Conservation (phyloP, 805 yeast species). For the Pichia scutulata region DNA sequence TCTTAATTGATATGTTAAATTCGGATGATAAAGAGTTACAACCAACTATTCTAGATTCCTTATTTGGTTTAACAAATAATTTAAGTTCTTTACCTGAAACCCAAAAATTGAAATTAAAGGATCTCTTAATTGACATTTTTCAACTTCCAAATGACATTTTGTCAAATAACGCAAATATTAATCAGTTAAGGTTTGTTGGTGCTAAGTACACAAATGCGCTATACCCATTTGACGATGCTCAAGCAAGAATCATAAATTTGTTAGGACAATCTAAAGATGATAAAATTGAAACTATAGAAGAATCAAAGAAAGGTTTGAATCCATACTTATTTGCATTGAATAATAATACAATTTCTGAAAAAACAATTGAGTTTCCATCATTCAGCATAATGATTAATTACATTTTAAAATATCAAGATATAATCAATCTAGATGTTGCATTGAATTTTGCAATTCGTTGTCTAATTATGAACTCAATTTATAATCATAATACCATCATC, state of each 20-base stretch:
- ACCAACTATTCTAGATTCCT: conserved; percentile 62
- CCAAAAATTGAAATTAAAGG: conserved; percentile 37
- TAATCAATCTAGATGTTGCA: conserved; percentile 28
- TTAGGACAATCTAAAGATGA: conserved; percentile 48
- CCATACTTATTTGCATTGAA: conserved; percentile 42
- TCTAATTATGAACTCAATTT: conserved; percentile 57
- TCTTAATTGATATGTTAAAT: conserved; percentile 61
- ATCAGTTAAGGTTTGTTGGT: conserved; percentile 51
- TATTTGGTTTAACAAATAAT: conserved; percentile 50
- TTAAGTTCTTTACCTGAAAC: conserved; percentile 33
- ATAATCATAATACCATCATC: conserved; percentile 45
- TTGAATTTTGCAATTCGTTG: conserved; percentile 49
- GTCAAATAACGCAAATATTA: not conserved
- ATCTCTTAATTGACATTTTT: conserved; percentile 20
- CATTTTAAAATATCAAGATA: conserved; percentile 21
- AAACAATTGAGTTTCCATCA: conserved; percentile 42
- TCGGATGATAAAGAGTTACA: conserved; percentile 58
- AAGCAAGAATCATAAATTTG: conserved; percentile 60
- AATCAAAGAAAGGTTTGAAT: conserved; percentile 69
- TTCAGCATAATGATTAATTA: conserved; percentile 35
- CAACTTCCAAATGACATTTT: conserved; percentile 23
- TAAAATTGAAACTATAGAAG: conserved; percentile 69
- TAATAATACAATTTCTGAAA: conserved; percentile 13
- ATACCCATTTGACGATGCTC: conserved; percentile 59
- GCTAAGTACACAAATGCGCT: conserved; percentile 57